Evolutionary conservation across 805 yeast species (phyloP), one percentile per base, ranked within the genome.

Genomic region (Cyberlindnera suaveolens): DNA sequence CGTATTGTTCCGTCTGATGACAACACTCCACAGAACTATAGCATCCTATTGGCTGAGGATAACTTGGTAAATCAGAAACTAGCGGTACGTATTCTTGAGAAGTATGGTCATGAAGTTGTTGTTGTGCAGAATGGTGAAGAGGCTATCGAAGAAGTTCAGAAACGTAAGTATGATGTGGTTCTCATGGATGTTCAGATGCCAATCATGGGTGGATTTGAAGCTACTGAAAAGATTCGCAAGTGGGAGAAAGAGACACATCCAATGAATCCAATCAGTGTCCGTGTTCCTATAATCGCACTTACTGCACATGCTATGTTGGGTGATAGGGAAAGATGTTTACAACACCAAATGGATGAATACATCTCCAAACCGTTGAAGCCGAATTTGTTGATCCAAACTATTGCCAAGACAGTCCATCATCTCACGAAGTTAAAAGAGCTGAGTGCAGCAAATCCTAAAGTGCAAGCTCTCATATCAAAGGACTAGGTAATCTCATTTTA

Each of bases 121-220:
- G 95, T 87, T 37, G 95, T 85, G 5, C 90, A 84, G 59, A 86
- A 86, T 63, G 96, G 96, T 17, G 69, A 76, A 46, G 86, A 85
- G 54, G 95, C 96, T 0, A 75, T 77, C 50, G 85, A 84, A 47
- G 89, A 89, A 2, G 79, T 85, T 36, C 70, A 80, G 58, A 71
- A 74, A 48, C 75, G 73, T 47, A 71, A 73, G 38, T 86, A 81
- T 59, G 96, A 86, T 59, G 89, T 85, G 36, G 83, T 86, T 14
- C 73, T 86, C 49, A 86, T 86, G 96, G 96, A 86, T 66, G 95
- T 86, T 38, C 96, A 86, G 63, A 86, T 86, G 96, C 96, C 96
- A 10, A 85, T 85, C 14, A 87, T 87, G 91, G 95, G 96, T 30
- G 96, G 96, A 0, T 86, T 87, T 61, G 96, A 86, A 59, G 95